phyloP scores from a whole-genome alignment of 441 rosid species.

The Sinapis alba region DNA sequence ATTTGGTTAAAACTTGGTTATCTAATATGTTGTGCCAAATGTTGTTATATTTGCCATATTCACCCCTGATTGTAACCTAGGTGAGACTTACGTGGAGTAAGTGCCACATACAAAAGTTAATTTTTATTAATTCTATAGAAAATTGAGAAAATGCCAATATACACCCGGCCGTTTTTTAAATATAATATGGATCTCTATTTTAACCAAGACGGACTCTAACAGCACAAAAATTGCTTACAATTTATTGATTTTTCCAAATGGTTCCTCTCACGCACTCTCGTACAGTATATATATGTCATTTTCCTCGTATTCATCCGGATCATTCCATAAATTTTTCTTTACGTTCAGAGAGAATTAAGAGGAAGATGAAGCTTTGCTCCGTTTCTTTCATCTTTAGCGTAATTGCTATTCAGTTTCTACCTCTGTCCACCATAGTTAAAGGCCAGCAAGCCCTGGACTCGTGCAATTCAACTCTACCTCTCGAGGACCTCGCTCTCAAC shows the following conservation, averaged over 20 bases:
- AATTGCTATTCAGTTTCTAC: slow-evolving; percentile 14
- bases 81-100: neutral
- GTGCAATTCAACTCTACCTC: slow-evolving; percentile 52
- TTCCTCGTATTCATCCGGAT: slow-evolving; percentile 22
- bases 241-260: neutral
- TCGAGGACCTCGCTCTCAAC: slow-evolving; percentile 44
- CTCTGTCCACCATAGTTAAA: neutral
- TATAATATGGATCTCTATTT: neutral
- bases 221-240: neutral
- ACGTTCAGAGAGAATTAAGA: slow-evolving; percentile 10
- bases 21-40: neutral
- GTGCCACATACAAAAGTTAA: neutral
- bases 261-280: neutral
- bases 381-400: slow-evolving; percentile 16
- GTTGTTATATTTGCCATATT: neutral
- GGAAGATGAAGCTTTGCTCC: slow-evolving; percentile 42
- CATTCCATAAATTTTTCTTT: slow-evolving; percentile 26
- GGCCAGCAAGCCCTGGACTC: slow-evolving; percentile 58
- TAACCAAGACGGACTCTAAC: neutral
- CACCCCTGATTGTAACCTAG: neutral
- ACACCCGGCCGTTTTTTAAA: no score
- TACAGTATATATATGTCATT: neutral
- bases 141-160: neutral
- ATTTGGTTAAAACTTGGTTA: neutral
- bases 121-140: neutral